Conservation (phyloP, 2,329 filamentous ascomycete genomes). For the Penicillium sp. region DNA sequence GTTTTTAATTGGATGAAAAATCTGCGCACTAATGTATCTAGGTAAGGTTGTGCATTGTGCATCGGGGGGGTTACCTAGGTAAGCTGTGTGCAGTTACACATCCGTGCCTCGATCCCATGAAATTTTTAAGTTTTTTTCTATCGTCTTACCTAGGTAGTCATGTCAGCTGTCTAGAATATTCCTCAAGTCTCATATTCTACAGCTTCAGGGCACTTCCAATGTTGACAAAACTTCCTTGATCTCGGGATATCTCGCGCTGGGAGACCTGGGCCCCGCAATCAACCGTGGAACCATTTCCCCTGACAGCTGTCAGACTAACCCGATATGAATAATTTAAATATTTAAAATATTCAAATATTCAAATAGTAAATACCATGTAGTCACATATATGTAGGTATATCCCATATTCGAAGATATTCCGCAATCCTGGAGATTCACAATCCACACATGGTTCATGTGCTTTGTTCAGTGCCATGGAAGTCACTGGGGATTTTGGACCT, state of each 20-base stretch:
- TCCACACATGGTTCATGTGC: background rate
- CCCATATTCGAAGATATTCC: background rate
- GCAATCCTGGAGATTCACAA: background rate
- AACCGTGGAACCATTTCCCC: background rate
- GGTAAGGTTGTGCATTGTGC: background rate
- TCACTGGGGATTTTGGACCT: constrained; percentile 6
- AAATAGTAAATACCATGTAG: too few species aligned
- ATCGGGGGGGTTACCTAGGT: background rate
- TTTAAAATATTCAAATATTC: background rate
- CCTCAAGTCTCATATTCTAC: background rate
- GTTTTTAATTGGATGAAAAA: background rate
- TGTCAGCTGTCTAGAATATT: background rate
- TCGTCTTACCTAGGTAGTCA: background rate
- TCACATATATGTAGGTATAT: background rate
- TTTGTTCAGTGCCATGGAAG: background rate
- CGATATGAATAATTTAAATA: background rate
- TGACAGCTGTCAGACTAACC: background rate
- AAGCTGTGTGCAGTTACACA: background rate
- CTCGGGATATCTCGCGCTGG: background rate
- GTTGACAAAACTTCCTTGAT: background rate
- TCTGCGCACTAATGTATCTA: background rate
- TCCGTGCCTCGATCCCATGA: background rate
- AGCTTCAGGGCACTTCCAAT: background rate
- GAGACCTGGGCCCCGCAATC: background rate
- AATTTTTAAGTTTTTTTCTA: background rate